Base-by-base conservation (phyloP, 2,329 filamentous ascomycete species). In the Venturia oleaginea region DNA sequence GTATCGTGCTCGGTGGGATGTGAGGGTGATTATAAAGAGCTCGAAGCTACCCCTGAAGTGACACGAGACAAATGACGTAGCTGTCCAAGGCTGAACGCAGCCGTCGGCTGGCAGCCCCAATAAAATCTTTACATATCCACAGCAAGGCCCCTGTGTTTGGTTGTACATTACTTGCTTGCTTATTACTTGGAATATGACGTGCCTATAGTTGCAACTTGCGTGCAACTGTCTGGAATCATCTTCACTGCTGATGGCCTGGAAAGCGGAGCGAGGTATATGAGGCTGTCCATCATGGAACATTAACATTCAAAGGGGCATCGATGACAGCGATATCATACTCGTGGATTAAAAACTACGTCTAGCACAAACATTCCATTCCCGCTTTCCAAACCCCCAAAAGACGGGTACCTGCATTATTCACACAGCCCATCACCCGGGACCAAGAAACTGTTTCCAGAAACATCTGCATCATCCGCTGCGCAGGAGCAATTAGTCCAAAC, bases 351-450 rank as follows among this genome's bases (percentile, higher is more conserved):
- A 43, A 60, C 59, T 17, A 43, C 13, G 37, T 60, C 34, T 22
- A 40, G 37, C 57, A 60, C 34, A n/a, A 60, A 60, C 32, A 37
- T 34, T 40, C 55, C 34, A 30, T 27, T 60, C 59, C 59, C 19
- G 34, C 15, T 60, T 60, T 60, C 59, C 59, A 60, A 60, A n/a
- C 37, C 59, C 59, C 62, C 51, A 59, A 64, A 40, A 42, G 24
- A 64, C 62, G 62, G 62, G 62, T 64, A 64, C 62, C 62, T 64
- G 62, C 62, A 64, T 55, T 27, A 51, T 27, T 51, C 46, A 22
- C 46, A 51, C 22, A 10, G 46, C 46, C 42, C 61, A 32, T 48
- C 38, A 51, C 61, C 37, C 43, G 15, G 62, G 27, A 34, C 51
- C 46, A 62, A 62, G 61, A 37, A 48, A 11, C 61, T 62, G 61